These are phyloP conservation scores for Pichia cactophila DNA, from an alignment of 1,139 yeast species.

Conservation along the genomic window DNA sequence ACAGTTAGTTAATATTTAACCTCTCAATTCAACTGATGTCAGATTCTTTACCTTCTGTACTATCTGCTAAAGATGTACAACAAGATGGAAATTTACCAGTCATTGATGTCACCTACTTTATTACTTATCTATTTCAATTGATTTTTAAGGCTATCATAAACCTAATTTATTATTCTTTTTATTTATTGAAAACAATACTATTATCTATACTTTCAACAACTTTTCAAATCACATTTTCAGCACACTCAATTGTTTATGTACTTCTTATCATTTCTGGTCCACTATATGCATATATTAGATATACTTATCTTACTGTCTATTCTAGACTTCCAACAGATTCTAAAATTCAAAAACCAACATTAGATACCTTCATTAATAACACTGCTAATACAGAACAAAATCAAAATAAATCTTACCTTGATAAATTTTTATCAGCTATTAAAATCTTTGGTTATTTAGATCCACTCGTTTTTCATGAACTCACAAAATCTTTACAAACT, in stretches of 20 bases:
- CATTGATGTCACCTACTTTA: background rate
- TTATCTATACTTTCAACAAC: slow-evolving; percentile 20
- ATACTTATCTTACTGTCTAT: slow-evolving; percentile 43
- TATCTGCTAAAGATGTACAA: background rate
- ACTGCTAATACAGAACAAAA: slow-evolving; percentile 30
- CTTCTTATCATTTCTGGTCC: slow-evolving; percentile 18
- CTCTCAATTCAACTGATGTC: background rate
- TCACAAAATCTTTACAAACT: slow-evolving; percentile 88
- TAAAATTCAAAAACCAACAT: slow-evolving; percentile 35
- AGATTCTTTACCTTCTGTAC: background rate
- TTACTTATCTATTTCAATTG: background rate
- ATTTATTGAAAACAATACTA: slow-evolving; percentile 17
- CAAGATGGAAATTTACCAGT: background rate
- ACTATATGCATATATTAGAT: slow-evolving; percentile 37
- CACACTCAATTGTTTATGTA: slow-evolving; percentile 23
- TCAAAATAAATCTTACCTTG: slow-evolving; percentile 54
- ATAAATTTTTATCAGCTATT: slow-evolving; percentile 84
- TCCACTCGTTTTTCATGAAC: slow-evolving; percentile 81
- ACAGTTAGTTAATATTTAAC: no score
- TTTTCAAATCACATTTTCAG: slow-evolving; percentile 25
- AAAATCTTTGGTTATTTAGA: slow-evolving; percentile 93
- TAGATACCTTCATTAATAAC: slow-evolving; percentile 35
- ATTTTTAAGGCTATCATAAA: background rate
- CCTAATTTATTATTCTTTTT: slow-evolving; percentile 6
- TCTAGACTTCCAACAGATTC: slow-evolving; percentile 45